Percentiles rank a stretch among this genome's conserved stretches.
Evolutionary conservation across 495 filamentous ascomycete species (phyloP).

Genomic region (Geopyxis carbonaria): DNA sequence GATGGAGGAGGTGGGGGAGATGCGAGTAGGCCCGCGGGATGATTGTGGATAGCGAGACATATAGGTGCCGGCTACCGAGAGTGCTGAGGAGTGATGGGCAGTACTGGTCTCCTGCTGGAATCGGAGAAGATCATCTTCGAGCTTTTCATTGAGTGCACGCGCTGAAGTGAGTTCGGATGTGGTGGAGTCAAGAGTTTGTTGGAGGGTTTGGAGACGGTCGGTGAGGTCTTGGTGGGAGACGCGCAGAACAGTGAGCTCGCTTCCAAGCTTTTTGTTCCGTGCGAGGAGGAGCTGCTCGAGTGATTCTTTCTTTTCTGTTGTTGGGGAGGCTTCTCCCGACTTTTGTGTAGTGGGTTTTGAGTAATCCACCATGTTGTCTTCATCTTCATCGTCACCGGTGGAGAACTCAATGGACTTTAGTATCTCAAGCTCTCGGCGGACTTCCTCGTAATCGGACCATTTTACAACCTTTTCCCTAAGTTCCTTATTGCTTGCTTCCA

Average conservation of each 20-base stretch:
- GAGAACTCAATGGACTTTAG: slow-evolving; percentile 96
- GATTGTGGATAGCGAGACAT: slow-evolving; percentile 66
- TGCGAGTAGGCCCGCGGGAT: slow-evolving; percentile 43
- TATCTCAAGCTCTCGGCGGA: slow-evolving; percentile 88
- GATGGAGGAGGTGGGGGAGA: slow-evolving; percentile 93
- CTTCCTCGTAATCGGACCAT: slow-evolving; percentile 87
- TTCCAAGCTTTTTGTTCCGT: slow-evolving; percentile 86
- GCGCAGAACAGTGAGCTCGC: slow-evolving; percentile 79
- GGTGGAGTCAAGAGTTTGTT: slow-evolving; percentile 66
- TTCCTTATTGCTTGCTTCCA: slow-evolving; percentile 51
- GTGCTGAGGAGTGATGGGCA: slow-evolving; percentile 58
- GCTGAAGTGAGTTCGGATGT: slow-evolving; percentile 76
- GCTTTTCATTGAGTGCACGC: slow-evolving; percentile 63
- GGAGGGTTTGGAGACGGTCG: slow-evolving; percentile 55
- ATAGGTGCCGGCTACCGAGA: slow-evolving; percentile 88
- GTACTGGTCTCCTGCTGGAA: slow-evolving; percentile 73
- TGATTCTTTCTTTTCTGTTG: slow-evolving; percentile 54
- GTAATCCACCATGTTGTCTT: slow-evolving; percentile 19
- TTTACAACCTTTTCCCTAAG: slow-evolving; percentile 67
- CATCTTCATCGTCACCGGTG: slow-evolving; percentile 55
- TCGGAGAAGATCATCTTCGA: slow-evolving; percentile 80
- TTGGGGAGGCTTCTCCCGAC: slow-evolving; percentile 23
- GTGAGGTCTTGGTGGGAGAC: slow-evolving; percentile 91
- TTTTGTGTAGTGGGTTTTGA: slow-evolving; percentile 14
- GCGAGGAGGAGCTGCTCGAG: slow-evolving; percentile 81